A percentile compares a stretch with the other conserved stretches of the same genome.
Conservation (phyloP, 768 basidiomycete species). For the Boletus subparvulus region DNA sequence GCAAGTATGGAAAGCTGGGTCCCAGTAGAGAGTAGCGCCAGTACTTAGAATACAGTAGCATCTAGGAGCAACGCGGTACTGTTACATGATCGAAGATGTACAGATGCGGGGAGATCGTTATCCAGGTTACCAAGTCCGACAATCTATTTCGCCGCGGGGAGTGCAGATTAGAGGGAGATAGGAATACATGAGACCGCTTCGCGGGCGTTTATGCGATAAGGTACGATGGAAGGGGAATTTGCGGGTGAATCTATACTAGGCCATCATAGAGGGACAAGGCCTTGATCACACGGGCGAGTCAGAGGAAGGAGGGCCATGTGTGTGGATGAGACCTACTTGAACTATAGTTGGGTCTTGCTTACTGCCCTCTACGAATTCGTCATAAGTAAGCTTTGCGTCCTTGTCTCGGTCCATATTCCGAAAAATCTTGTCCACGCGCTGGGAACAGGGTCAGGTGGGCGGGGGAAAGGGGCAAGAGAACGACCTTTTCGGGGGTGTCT, state of each 20-base stretch:
- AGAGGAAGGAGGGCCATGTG: slow-evolving; percentile 11
- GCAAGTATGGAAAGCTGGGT: slow-evolving; percentile 68
- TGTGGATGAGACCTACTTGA: slow-evolving; percentile 55
- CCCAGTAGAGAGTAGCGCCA: slow-evolving; percentile 24
- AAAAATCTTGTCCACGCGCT: slow-evolving; percentile 99
- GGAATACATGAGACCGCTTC: slow-evolving; percentile 19
- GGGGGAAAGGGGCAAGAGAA: slow-evolving; percentile 12
- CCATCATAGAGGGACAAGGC: slow-evolving; percentile 95
- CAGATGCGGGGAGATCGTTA: slow-evolving; percentile 20
- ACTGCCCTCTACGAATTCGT: slow-evolving; percentile 97
- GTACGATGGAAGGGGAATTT: slow-evolving; percentile 11
- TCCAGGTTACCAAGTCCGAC: slow-evolving; percentile 15
- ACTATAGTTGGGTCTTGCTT: slow-evolving; percentile 99
- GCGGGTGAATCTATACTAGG: slow-evolving; percentile 58
- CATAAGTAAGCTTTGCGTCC: slow-evolving; percentile 89
- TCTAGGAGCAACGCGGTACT: slow-evolving; percentile 17
- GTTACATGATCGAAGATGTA: slow-evolving; percentile 30
- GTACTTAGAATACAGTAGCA: slow-evolving; percentile 17
- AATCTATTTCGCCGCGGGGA: slow-evolving; percentile 8
- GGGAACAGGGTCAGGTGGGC: slow-evolving; percentile 14
- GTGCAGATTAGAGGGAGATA: slow-evolving; percentile 31
- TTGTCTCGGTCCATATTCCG: slow-evolving; percentile 95
- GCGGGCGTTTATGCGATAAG: slow-evolving; percentile 24
- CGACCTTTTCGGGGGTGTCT: slow-evolving; percentile 98
- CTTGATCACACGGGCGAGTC: slow-evolving; percentile 41